A percentile compares a stretch with the other conserved stretches of the same genome.
Conservation (phyloP, 257 asterid genomes). For the Primulina huaijiensis region DNA sequence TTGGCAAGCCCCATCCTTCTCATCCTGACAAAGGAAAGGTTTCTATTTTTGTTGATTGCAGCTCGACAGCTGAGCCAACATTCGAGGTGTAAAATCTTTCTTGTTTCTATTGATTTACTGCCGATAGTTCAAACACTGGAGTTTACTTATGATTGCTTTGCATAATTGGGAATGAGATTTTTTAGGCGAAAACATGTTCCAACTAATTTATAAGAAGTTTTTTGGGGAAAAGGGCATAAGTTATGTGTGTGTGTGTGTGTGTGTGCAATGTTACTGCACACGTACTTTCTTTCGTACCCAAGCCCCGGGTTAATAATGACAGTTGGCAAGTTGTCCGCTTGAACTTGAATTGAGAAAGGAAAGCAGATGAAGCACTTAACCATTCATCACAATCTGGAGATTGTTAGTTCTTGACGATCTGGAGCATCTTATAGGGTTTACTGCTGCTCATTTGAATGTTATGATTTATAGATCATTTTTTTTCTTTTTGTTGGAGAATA, state of each 20-base stretch:
- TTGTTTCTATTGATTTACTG: conserved; percentile 10
- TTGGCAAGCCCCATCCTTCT: conserved; percentile 69
- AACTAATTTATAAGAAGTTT: not conserved
- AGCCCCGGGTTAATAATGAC: no score
- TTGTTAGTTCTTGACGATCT: not conserved
- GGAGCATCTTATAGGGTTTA: not conserved
- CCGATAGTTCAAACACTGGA: conserved; percentile 3
- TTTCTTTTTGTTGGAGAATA: not conserved
- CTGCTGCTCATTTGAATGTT: not conserved
- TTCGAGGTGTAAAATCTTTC: conserved; percentile 58
- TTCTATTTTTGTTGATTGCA: conserved; percentile 76
- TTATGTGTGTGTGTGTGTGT: no score
- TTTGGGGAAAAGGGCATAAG: no score
- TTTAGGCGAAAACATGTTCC: not conserved
- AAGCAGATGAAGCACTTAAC: not conserved
- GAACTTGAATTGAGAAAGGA: no score
- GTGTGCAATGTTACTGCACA: no score
- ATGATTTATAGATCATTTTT: not conserved
- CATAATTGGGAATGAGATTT: not conserved
- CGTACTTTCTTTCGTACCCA: no score
- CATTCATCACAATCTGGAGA: not conserved
- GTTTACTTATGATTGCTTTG: not conserved
- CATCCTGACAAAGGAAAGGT: conserved; percentile 82
- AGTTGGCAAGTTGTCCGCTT: no score
- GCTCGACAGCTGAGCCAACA: conserved; percentile 89